These are phyloP conservation scores for Xylaria palmicola DNA, from an alignment of 495 filamentous ascomycete genomes.

Conservation along the genomic window DNA sequence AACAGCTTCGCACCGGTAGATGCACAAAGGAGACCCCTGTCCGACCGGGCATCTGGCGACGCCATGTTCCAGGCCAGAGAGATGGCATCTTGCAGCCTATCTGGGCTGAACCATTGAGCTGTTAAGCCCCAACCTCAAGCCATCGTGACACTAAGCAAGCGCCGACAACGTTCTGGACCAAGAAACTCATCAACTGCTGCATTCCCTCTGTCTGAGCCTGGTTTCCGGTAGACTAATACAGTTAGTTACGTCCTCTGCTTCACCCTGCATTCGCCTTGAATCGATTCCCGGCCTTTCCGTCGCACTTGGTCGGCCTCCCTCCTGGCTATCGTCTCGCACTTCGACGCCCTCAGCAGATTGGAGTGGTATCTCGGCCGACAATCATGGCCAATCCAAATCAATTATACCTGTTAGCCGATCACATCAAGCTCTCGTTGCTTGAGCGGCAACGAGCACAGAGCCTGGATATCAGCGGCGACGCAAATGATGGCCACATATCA, in stretches of 20 bases:
- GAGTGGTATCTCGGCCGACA: conserved; percentile 5
- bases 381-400: conserved; percentile 60
- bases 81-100: not conserved
- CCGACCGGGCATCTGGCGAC: not conserved
- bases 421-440: conserved; percentile 75
- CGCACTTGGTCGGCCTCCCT: not conserved
- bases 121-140: too few relatives aligned
- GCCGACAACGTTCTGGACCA: too few relatives aligned
- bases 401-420: conserved; percentile 72
- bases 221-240: not conserved
- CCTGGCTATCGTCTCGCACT: conserved; percentile 1
- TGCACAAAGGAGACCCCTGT: not conserved
- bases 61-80: not conserved
- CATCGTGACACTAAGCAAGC: too few relatives aligned
- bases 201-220: too few relatives aligned
- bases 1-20: not conserved
- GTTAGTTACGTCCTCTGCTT: conserved; percentile 2
- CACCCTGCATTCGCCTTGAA: not conserved
- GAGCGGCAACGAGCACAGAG: conserved; percentile 89
- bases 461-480: conserved; percentile 73
- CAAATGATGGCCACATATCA: conserved; percentile 87
- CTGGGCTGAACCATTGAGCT: not conserved
- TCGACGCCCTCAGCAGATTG: not conserved
- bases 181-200: too few relatives aligned
- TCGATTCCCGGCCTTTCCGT: conserved; percentile 10